These are phyloP conservation scores for Phlebiopsis gigantea DNA, from an alignment of 768 basidiomycete genomes.

Conservation along the genomic window DNA sequence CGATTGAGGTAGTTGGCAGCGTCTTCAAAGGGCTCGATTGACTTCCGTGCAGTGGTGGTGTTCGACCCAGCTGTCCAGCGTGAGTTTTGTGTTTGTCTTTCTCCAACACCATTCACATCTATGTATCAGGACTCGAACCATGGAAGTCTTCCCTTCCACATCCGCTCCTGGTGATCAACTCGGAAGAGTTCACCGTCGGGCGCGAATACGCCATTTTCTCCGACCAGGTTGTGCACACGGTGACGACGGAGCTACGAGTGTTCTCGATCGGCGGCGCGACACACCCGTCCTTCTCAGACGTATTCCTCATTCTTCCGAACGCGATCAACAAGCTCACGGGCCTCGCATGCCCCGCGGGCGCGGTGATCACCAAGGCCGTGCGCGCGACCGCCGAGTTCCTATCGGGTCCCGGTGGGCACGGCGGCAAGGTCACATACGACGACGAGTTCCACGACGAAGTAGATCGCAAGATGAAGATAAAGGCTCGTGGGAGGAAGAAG, in stretches of 20 bases:
- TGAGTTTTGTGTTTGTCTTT: slow-evolving; percentile 13
- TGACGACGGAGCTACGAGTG: slow-evolving; percentile 9
- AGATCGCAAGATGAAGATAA: slow-evolving; percentile 6
- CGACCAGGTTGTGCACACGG: slow-evolving; percentile 22
- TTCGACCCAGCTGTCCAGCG: slow-evolving; percentile 27
- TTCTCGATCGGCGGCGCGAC: slow-evolving; percentile 22
- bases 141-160: slow-evolving; percentile 23
- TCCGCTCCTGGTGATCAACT: slow-evolving; percentile 37
- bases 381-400: slow-evolving; percentile 20
- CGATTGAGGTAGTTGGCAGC: slow-evolving; percentile 20
- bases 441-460: slow-evolving; percentile 9
- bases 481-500: slow-evolving; percentile 4
- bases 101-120: not conserved
- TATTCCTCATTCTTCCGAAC: slow-evolving; percentile 29
- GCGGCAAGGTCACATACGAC: slow-evolving; percentile 10
- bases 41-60: slow-evolving; percentile 22
- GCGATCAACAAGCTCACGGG: slow-evolving; percentile 25
- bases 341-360: slow-evolving; percentile 17
- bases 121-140: slow-evolving; percentile 21
- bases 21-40: slow-evolving; percentile 17
- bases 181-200: slow-evolving; percentile 35
- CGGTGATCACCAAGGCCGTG: slow-evolving; percentile 18
- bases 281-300: slow-evolving; percentile 31
- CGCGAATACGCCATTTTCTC: slow-evolving; percentile 30
- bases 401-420: slow-evolving; percentile 9